A percentile compares a stretch with the other conserved stretches of the same genome.
These are phyloP conservation scores for Hypoxylon crocopeplum DNA, from an alignment of 495 filamentous ascomycete genomes.

Conservation along the genomic window DNA sequence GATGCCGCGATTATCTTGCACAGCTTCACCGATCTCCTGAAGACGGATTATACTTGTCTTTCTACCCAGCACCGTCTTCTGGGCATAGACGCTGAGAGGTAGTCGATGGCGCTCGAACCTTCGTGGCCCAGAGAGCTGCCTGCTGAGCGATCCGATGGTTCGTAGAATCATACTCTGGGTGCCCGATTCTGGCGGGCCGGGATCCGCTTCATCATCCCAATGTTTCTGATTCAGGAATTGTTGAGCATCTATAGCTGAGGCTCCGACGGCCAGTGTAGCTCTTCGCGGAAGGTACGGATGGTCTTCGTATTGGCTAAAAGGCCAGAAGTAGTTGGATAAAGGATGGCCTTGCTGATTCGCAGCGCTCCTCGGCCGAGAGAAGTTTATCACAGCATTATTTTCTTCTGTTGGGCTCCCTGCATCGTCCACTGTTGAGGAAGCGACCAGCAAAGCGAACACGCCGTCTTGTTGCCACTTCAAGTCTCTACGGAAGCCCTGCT, in stretches of 20 bases:
- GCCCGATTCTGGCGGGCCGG: background rate
- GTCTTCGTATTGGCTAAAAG: slow-evolving; percentile 3
- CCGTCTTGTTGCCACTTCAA: slow-evolving; percentile 41
- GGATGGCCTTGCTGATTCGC: slow-evolving; percentile 1
- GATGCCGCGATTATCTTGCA: slow-evolving; percentile 14
- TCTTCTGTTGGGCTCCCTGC: background rate
- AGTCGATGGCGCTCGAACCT: background rate
- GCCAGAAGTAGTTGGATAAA: slow-evolving; percentile 22
- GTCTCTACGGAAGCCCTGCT: slow-evolving; percentile 64
- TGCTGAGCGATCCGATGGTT: background rate
- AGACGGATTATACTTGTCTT: slow-evolving; percentile 25
- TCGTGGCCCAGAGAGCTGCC: slow-evolving; percentile 5
- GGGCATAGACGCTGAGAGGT: background rate
- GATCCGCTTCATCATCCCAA: background rate
- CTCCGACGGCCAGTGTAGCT: background rate
- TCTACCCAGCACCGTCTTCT: background rate
- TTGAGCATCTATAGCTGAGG: background rate
- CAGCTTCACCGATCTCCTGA: slow-evolving; percentile 27
- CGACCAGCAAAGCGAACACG: slow-evolving; percentile 38
- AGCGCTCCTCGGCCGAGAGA: slow-evolving; percentile 15
- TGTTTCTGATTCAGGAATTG: background rate
- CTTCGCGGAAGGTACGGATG: slow-evolving; percentile 3
- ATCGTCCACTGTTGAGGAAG: slow-evolving; percentile 8
- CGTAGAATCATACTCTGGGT: background rate
- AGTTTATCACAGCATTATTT: slow-evolving; percentile 7